Conservation (phyloP, 805 yeast species). For the Suhomyces tanzawaensis region DNA sequence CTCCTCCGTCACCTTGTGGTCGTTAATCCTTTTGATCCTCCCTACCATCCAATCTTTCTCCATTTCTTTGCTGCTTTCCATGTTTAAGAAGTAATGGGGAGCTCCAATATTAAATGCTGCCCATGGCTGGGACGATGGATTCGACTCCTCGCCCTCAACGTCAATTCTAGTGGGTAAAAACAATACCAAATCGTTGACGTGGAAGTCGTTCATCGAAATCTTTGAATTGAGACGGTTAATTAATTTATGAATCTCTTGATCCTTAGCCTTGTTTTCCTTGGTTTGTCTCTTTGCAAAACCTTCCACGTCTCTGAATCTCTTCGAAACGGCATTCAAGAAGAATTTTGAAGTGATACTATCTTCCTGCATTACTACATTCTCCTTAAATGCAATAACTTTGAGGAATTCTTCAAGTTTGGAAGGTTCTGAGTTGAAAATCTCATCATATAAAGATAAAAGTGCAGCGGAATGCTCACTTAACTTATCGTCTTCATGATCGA, state of each 20-base stretch:
- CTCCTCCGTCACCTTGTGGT: constrained; percentile 48
- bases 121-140: constrained; percentile 59
- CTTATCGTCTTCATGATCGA: constrained; percentile 4
- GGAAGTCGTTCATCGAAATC: constrained; percentile 66
- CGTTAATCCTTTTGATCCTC: constrained; percentile 56
- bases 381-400: constrained; percentile 26
- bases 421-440: constrained; percentile 14
- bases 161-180: constrained; percentile 76
- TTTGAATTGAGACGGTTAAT: constrained; percentile 42
- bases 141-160: constrained; percentile 16
- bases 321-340: constrained; percentile 48
- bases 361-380: constrained; percentile 24
- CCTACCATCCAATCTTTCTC: constrained; percentile 84
- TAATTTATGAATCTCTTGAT: constrained; percentile 44
- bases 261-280: constrained; percentile 58
- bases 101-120: constrained; percentile 91
- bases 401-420: constrained; percentile 18
- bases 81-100: constrained; percentile 74
- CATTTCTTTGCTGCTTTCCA: constrained; percentile 28
- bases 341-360: constrained; percentile 23
- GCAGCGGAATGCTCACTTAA: constrained; percentile 11
- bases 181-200: constrained; percentile 72
- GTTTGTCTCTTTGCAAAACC: constrained; percentile 81
- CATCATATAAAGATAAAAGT: constrained; percentile 17
- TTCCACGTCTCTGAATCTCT: constrained; percentile 85